phyloP scores from a whole-genome alignment of 176 grass and related monocot genomes.

The Hordeum vulgare region DNA sequence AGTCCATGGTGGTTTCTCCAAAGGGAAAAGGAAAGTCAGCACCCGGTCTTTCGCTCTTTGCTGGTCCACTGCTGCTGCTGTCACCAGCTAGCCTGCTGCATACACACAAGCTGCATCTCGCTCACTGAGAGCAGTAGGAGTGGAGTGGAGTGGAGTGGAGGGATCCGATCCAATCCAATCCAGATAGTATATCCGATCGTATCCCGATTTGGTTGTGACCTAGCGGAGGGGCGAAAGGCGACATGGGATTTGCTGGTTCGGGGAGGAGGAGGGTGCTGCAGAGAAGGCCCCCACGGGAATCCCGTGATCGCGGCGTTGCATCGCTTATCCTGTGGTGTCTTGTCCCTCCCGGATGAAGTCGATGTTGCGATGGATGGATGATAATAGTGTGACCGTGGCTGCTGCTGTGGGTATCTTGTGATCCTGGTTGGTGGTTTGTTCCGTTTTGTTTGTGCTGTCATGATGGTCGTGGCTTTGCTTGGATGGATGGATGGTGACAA shows the following conservation, averaged over 20 bases:
- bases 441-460: conserved; percentile 20
- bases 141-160: too few species aligned
- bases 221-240: neutral
- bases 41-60: neutral
- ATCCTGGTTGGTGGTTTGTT: conserved; percentile 31
- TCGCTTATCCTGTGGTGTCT: too few species aligned
- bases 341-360: neutral
- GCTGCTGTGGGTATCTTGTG: conserved; percentile 20
- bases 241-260: conserved; percentile 1
- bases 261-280: too few species aligned
- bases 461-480: neutral
- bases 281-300: neutral
- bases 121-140: neutral
- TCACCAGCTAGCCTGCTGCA: neutral
- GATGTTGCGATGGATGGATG: neutral
- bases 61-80: neutral
- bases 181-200: too few species aligned
- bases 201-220: too few species aligned
- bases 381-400: neutral
- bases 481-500: conserved; percentile 14
- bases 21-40: conserved; percentile 21
- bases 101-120: too few species aligned
- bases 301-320: neutral
- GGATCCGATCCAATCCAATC: too few species aligned
- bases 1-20: neutral